Conservation (phyloP, 2,329 filamentous ascomycete genomes). For the Aquanectria penicillioides region DNA sequence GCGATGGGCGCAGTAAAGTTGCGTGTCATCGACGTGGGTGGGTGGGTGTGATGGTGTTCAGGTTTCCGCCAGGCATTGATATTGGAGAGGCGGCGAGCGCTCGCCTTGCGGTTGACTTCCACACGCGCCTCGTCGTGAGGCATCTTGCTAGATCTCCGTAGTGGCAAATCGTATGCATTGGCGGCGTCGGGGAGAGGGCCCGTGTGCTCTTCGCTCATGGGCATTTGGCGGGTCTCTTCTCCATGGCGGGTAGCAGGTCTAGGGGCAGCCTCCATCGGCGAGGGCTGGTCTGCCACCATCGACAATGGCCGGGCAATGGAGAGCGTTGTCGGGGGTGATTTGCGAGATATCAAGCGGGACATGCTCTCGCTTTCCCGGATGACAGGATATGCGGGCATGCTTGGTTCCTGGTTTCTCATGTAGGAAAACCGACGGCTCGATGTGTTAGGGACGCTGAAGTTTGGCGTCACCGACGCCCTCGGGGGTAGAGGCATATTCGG, state of each 20-base stretch:
- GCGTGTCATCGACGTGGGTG: conserved; percentile 14
- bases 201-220: conserved; percentile 25
- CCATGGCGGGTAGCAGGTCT: conserved; percentile 45
- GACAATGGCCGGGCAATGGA: conserved; percentile 62
- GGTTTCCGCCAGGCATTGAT: conserved; percentile 44
- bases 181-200: conserved; percentile 26
- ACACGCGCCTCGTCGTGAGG: conserved; percentile 26
- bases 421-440: conserved; percentile 58
- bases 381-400: conserved; percentile 26
- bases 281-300: conserved; percentile 64
- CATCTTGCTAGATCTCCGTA: conserved; percentile 38
- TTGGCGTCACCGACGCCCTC: conserved; percentile 49
- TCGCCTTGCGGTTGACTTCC: conserved; percentile 30
- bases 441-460: conserved; percentile 63
- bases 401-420: conserved; percentile 41
- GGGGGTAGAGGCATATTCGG: background rate
- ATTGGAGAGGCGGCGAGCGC: conserved; percentile 45
- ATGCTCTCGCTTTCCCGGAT: conserved; percentile 26
- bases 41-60: conserved; percentile 29
- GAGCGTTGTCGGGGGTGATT: conserved; percentile 55
- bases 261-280: conserved; percentile 44
- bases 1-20: conserved; percentile 27
- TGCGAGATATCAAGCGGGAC: conserved; percentile 32
- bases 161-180: conserved; percentile 26
- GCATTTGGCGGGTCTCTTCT: conserved; percentile 29